Evolutionary conservation across 2,329 filamentous ascomycete species (phyloP).

Genomic region (Beauveria asiatica): DNA sequence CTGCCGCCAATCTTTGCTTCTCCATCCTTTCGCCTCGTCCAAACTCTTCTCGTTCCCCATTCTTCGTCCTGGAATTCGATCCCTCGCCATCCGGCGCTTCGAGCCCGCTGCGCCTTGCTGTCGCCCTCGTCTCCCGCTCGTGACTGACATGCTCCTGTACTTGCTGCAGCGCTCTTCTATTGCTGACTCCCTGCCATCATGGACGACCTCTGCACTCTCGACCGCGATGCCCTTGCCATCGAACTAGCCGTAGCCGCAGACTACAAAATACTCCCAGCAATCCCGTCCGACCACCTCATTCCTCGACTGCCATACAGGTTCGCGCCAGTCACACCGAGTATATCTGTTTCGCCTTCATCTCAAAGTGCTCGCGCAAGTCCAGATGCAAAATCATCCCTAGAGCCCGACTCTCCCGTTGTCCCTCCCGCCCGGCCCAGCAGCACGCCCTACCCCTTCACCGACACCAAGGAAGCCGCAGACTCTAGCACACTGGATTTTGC

Average conservation of each 20-base stretch:
- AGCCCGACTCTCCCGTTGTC: slow-evolving; percentile 17
- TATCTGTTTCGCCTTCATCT: not conserved
- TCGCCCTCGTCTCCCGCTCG: not conserved
- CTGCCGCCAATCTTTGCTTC: too few species aligned
- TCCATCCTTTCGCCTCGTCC: not conserved
- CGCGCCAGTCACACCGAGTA: not conserved
- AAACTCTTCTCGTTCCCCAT: not conserved
- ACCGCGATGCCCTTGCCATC: not conserved
- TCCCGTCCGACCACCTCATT: not conserved
- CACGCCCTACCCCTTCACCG: slow-evolving; percentile 50
- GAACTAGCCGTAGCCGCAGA: not conserved
- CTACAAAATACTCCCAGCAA: not conserved
- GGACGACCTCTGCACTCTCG: not conserved
- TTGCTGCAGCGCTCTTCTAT: not conserved
- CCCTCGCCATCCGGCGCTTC: not conserved
- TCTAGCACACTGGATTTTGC: slow-evolving; percentile 24
- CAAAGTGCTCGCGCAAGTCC: not conserved
- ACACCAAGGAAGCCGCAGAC: slow-evolving; percentile 21
- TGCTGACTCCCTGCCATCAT: not conserved
- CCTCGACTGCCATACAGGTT: not conserved
- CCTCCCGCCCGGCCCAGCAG: slow-evolving; percentile 44
- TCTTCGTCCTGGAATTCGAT: not conserved
- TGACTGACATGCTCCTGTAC: slow-evolving; percentile 6
- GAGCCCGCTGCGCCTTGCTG: not conserved
- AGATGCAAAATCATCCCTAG: not conserved